Evolutionary conservation across 805 yeast species (phyloP).

Genomic region (Candida qinlingensis): DNA sequence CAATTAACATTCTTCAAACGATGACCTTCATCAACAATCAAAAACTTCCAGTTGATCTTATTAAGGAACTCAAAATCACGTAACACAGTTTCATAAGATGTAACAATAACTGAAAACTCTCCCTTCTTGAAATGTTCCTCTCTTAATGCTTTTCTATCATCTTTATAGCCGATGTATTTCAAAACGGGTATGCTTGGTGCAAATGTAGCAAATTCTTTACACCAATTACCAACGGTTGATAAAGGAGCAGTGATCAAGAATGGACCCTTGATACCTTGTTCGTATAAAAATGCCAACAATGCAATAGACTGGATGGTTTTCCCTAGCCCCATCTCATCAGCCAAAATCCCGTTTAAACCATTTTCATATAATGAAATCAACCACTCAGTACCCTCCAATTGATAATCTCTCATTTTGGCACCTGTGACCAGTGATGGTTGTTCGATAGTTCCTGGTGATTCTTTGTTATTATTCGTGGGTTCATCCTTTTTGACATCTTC

Average conservation of each 20-base stretch:
- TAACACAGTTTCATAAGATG: slow-evolving; percentile 78
- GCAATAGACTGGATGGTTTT: slow-evolving; percentile 89
- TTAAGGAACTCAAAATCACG: slow-evolving; percentile 57
- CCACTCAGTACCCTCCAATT: slow-evolving; percentile 90
- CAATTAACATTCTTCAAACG: slow-evolving; percentile 83
- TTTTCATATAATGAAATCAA: slow-evolving; percentile 81
- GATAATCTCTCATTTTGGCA: slow-evolving; percentile 73
- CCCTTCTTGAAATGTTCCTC: slow-evolving; percentile 17
- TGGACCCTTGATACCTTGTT: slow-evolving; percentile 74
- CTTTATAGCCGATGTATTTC: slow-evolving; percentile 61
- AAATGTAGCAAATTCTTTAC: slow-evolving; percentile 60
- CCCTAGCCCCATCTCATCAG: slow-evolving; percentile 98
- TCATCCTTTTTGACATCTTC: slow-evolving; percentile 19
- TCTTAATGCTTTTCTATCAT: slow-evolving; percentile 45
- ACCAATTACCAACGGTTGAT: slow-evolving; percentile 86
- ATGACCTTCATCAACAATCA: slow-evolving; percentile 95
- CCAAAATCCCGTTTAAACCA: slow-evolving; percentile 90
- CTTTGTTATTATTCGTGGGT: slow-evolving; percentile 20
- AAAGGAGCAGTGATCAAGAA: slow-evolving; percentile 76
- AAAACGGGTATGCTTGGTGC: slow-evolving; percentile 65
- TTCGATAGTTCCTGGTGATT: slow-evolving; percentile 17
- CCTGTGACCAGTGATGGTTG: slow-evolving; percentile 55
- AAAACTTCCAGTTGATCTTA: slow-evolving; percentile 63
- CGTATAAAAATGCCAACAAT: slow-evolving; percentile 66
- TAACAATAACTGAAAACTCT: slow-evolving; percentile 52